Conservation (phyloP, 2,329 filamentous ascomycete genomes). For the Stagonosporopsis rhizophila region DNA sequence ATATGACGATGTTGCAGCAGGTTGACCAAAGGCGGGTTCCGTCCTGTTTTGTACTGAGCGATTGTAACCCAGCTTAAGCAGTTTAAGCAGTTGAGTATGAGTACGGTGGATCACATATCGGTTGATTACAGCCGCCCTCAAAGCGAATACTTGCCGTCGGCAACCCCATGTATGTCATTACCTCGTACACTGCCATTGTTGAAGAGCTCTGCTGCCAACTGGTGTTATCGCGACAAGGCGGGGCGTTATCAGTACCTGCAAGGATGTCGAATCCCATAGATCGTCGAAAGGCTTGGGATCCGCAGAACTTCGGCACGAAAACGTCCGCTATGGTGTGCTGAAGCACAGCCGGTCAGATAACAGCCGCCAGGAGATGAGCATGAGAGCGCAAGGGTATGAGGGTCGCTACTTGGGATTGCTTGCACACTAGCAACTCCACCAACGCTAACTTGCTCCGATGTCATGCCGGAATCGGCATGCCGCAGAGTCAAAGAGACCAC, state of each 20-base stretch:
- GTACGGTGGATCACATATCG: background rate
- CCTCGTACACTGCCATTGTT: background rate
- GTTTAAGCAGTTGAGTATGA: background rate
- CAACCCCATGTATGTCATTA: background rate
- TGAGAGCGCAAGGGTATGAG: background rate
- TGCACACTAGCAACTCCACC: background rate
- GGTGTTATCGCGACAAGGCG: constrained; percentile 3
- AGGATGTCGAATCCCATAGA: background rate
- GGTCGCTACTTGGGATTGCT: background rate
- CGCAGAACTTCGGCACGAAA: background rate
- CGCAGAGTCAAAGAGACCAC: background rate
- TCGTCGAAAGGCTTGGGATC: background rate
- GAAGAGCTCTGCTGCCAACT: background rate
- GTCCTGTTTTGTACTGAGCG: no score
- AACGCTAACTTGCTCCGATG: background rate
- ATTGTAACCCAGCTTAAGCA: background rate
- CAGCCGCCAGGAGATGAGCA: background rate
- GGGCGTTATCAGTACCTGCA: background rate
- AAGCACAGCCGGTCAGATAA: background rate
- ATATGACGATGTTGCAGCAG: background rate
- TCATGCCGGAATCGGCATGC: background rate
- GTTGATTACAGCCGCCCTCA: background rate
- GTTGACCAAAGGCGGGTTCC: background rate
- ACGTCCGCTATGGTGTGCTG: background rate
- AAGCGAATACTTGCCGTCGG: background rate